Percentiles rank a stretch among this genome's conserved stretches.
These are phyloP conservation scores for Opeltia flavorubescens DNA, from an alignment of 495 filamentous ascomycete species.

Conservation along the genomic window DNA sequence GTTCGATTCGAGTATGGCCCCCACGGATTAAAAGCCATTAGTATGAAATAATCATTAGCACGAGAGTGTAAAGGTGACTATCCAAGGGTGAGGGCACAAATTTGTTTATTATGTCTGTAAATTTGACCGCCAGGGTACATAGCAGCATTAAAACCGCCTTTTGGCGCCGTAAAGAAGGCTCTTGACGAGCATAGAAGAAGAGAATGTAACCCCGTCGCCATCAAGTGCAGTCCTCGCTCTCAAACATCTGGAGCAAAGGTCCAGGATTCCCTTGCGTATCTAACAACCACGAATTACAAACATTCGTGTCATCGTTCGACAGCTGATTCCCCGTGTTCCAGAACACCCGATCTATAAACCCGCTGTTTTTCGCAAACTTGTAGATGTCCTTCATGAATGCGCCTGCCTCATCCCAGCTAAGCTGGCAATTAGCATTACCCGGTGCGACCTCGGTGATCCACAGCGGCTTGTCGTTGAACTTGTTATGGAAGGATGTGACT, in stretches of 20 bases:
- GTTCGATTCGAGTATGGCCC: background rate
- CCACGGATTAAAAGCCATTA: background rate
- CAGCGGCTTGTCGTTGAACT: constrained; percentile 1
- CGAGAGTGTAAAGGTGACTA: no score
- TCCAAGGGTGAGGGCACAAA: no score
- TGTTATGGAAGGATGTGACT: background rate
- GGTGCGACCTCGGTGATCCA: constrained; percentile 3
- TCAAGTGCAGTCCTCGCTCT: background rate
- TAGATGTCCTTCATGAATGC: background rate
- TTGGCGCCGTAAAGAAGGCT: no score
- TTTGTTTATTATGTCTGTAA: no score
- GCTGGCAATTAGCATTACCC: background rate
- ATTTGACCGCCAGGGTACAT: no score
- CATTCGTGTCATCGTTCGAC: background rate
- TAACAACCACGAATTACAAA: constrained; percentile 2
- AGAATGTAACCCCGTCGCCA: background rate
- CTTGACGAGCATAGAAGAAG: no score
- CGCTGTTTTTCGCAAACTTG: background rate
- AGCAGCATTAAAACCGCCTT: no score
- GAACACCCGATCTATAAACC: constrained; percentile 1
- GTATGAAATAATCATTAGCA: background rate
- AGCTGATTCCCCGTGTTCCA: constrained; percentile 3
- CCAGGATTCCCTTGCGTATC: background rate
- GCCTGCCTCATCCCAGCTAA: background rate
- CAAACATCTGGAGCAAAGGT: background rate